Conservation (phyloP, 179 eudicot species). For the Spinacia oleracea region DNA sequence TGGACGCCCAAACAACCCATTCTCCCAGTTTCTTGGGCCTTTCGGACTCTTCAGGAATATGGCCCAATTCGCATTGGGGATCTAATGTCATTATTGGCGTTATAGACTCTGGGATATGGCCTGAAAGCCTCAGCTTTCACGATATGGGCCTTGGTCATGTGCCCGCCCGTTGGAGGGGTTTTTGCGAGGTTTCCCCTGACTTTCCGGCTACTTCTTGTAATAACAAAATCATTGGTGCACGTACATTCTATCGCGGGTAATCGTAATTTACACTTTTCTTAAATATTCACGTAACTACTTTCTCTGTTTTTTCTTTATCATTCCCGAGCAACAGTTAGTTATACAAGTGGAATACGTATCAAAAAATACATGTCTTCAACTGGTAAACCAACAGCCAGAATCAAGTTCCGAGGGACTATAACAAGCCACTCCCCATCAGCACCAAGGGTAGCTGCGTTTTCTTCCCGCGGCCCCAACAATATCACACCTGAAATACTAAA, state of each 20-base stretch:
- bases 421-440: slow-evolving; percentile 67
- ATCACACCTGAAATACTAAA: slow-evolving; percentile 74
- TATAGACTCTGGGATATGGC: not conserved
- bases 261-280: no score
- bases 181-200: not conserved
- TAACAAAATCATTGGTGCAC: not conserved
- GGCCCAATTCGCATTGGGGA: not conserved
- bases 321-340: slow-evolving; percentile 79
- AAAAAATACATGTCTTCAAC: slow-evolving; percentile 40
- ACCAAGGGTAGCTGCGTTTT: slow-evolving; percentile 76
- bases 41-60: not conserved
- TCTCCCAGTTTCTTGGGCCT: not conserved
- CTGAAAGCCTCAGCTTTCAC: not conserved
- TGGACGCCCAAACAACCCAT: not conserved
- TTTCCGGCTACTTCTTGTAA: not conserved
- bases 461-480: slow-evolving; percentile 87
- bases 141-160: not conserved
- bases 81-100: not conserved
- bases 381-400: slow-evolving; percentile 67
- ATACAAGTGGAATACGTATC: slow-evolving; percentile 53
- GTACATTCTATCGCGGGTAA: not conserved
- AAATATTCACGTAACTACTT: no score
- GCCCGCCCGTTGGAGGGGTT: not conserved
- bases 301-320: slow-evolving; percentile 61
- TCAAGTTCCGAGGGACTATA: slow-evolving; percentile 66